phyloP scores from a whole-genome alignment of 1,284 basidiomycete genomes.

The Ceratorhiza oryzae-sativae region DNA sequence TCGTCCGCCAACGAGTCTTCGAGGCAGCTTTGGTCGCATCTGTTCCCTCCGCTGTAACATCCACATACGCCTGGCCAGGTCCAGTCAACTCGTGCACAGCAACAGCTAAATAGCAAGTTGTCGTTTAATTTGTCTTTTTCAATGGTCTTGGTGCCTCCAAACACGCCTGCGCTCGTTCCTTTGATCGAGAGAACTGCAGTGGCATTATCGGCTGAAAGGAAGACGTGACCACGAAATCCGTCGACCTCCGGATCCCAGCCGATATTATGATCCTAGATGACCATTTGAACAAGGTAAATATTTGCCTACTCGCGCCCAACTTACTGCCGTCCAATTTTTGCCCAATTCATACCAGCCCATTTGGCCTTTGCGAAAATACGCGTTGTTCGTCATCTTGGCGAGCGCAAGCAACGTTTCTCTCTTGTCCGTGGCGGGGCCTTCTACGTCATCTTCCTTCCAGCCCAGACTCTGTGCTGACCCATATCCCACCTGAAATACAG shows the following conservation, averaged over 20 bases:
- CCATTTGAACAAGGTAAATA: background rate
- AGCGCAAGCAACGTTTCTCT: slow-evolving; percentile 82
- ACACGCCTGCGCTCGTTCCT: slow-evolving; percentile 77
- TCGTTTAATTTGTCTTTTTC: slow-evolving; percentile 97
- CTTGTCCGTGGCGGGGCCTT: slow-evolving; percentile 78
- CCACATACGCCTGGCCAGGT: slow-evolving; percentile 92
- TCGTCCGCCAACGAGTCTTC: slow-evolving; percentile 86
- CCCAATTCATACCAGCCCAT: slow-evolving; percentile 87
- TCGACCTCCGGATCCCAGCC: slow-evolving; percentile 83
- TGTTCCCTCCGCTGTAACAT: slow-evolving; percentile 73
- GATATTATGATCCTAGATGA: slow-evolving; percentile 77
- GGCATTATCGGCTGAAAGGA: slow-evolving; percentile 77
- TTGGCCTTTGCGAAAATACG: slow-evolving; percentile 73
- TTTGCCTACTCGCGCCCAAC: slow-evolving; percentile 47
- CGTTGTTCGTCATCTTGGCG: slow-evolving; percentile 90
- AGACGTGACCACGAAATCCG: slow-evolving; percentile 93
- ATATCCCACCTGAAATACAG: background rate
- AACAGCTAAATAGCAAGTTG: slow-evolving; percentile 94
- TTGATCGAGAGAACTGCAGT: slow-evolving; percentile 94
- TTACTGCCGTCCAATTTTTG: slow-evolving; percentile 73
- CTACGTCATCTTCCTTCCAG: slow-evolving; percentile 49
- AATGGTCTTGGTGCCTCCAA: slow-evolving; percentile 76
- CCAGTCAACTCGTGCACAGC: slow-evolving; percentile 91
- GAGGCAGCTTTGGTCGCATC: slow-evolving; percentile 85
- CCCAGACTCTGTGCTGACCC: slow-evolving; percentile 22